A percentile compares a stretch with the other conserved stretches of the same genome.
These are phyloP conservation scores for Stagonosporopsis tanaceti DNA, from an alignment of 2,329 filamentous ascomycete genomes.

Conservation along the genomic window DNA sequence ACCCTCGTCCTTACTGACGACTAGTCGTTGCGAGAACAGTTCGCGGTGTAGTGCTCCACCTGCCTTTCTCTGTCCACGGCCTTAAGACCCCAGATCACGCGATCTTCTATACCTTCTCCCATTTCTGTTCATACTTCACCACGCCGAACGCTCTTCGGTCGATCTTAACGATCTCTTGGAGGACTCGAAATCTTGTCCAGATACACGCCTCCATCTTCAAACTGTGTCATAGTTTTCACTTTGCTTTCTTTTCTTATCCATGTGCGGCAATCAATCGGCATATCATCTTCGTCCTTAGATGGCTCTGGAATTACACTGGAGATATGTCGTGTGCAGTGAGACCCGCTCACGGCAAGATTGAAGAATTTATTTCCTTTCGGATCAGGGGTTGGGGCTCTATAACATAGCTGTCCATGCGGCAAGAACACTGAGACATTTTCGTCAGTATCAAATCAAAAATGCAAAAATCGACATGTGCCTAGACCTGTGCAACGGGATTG, in stretches of 20 bases:
- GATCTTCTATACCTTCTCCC: constrained; percentile 9
- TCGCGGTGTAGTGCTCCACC: not conserved
- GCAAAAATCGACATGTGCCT: not conserved
- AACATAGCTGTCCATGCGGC: not conserved
- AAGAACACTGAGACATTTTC: not conserved
- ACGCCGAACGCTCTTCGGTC: constrained; percentile 21
- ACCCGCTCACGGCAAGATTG: not conserved
- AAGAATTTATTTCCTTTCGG: constrained; percentile 5
- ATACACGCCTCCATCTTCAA: not conserved
- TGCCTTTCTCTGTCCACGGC: constrained; percentile 2
- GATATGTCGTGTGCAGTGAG: not conserved
- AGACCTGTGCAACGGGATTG: too few species aligned
- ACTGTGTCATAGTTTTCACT: constrained; percentile 1
- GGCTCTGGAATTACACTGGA: not conserved
- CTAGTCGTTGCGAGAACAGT: constrained; percentile 13
- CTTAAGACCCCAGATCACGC: constrained; percentile 14
- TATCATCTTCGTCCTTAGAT: not conserved
- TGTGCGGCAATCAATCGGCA: not conserved
- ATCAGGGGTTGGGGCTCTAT: not conserved
- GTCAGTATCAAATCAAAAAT: not conserved
- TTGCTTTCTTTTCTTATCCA: not conserved
- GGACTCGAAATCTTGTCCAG: constrained; percentile 1
- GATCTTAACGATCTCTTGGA: constrained; percentile 34
- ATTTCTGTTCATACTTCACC: constrained; percentile 35
- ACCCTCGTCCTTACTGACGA: constrained; percentile 40